These are phyloP conservation scores for Termitomyces sp. DNA, from an alignment of 768 basidiomycete species.

Conservation along the genomic window DNA sequence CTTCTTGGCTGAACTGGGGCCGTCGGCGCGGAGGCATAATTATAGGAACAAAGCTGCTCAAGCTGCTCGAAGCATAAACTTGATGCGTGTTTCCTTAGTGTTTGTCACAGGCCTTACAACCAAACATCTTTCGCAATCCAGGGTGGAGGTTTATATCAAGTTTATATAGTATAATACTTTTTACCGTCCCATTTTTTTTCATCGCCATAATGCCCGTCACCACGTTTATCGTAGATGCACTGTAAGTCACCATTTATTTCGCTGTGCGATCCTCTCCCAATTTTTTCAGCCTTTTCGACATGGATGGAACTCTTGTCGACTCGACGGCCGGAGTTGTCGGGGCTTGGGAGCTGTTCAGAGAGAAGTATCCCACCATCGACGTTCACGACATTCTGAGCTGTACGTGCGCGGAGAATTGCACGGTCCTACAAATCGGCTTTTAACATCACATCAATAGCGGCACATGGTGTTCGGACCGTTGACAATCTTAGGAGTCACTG, in stretches of 20 bases:
- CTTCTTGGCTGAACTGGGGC: constrained; percentile 75
- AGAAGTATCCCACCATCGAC: constrained; percentile 66
- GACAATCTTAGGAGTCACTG: constrained; percentile 79
- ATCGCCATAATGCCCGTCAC: constrained; percentile 30
- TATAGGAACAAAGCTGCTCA: constrained; percentile 19
- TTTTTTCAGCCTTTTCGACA: constrained; percentile 63
- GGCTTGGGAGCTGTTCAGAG: constrained; percentile 77
- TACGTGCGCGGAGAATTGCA: constrained; percentile 33
- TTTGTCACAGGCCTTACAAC: constrained; percentile 34
- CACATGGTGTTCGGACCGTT: constrained; percentile 81
- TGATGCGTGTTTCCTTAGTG: constrained; percentile 12
- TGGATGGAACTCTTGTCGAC: constrained; percentile 82
- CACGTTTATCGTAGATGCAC: constrained; percentile 36
- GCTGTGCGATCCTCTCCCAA: constrained; percentile 3
- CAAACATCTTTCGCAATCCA: too few relatives aligned
- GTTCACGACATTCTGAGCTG: constrained; percentile 60
- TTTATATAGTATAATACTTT: too few relatives aligned
- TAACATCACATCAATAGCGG: constrained; percentile 35
- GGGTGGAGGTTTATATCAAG: too few relatives aligned
- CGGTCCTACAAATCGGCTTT: not conserved
- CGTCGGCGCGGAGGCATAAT: constrained; percentile 76
- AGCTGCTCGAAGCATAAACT: too few relatives aligned
- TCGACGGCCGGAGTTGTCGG: constrained; percentile 80
- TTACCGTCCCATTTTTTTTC: not conserved
- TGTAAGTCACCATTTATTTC: constrained; percentile 27